A percentile compares a stretch with the other conserved stretches of the same genome.
phyloP scores from a whole-genome alignment of 805 yeast genomes.

The Naumovozyma dairenensis region DNA sequence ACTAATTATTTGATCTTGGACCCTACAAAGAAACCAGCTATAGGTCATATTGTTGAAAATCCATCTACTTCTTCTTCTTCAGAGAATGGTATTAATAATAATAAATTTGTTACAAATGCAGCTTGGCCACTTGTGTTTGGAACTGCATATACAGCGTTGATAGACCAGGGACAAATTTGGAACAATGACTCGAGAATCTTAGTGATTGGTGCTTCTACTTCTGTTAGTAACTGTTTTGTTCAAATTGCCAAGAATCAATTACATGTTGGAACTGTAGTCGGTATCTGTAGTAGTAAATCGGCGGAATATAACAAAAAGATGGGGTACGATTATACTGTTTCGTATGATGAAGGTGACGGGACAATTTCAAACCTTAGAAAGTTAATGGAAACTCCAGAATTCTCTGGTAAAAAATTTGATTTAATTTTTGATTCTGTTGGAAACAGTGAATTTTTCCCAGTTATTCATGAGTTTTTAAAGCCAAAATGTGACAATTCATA shows the following conservation, averaged over 20 bases:
- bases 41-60: slow-evolving; percentile 28
- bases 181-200: slow-evolving; percentile 38
- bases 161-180: slow-evolving; percentile 17
- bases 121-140: slow-evolving; percentile 52
- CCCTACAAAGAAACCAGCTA: slow-evolving; percentile 17
- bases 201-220: slow-evolving; percentile 62
- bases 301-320: slow-evolving; percentile 32
- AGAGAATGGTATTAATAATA: slow-evolving; percentile 1
- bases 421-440: slow-evolving; percentile 58
- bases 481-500: slow-evolving; percentile 37
- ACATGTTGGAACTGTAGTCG: slow-evolving; percentile 41
- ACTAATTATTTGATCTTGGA: slow-evolving; percentile 37
- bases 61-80: slow-evolving; percentile 28
- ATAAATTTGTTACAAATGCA: slow-evolving; percentile 28
- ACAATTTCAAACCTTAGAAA: slow-evolving; percentile 29
- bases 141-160: slow-evolving; percentile 42
- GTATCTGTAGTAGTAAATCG: slow-evolving; percentile 43
- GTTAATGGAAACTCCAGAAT: slow-evolving; percentile 19
- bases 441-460: slow-evolving; percentile 37
- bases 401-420: slow-evolving; percentile 41
- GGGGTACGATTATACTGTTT: slow-evolving; percentile 53
- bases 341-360: slow-evolving; percentile 39
- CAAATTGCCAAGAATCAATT: slow-evolving; percentile 44
- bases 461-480: slow-evolving; percentile 35
- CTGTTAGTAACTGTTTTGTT: slow-evolving; percentile 47